phyloP scores from a whole-genome alignment of 768 basidiomycete species.

The Mrakia hoshinonis region DNA sequence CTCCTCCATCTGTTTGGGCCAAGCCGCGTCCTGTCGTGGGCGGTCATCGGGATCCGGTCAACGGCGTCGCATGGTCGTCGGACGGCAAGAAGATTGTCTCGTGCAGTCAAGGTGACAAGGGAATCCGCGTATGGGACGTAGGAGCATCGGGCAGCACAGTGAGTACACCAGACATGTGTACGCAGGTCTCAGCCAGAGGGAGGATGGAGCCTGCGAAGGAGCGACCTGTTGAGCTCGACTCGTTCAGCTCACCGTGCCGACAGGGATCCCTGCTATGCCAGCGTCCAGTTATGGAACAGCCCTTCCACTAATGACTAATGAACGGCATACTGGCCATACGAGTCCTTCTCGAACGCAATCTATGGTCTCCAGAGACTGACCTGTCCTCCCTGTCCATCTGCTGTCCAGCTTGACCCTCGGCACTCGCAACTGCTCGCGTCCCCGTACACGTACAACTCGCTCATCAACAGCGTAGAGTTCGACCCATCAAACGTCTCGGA shows the following conservation, averaged over 20 bases:
- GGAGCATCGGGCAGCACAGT: slow-evolving; percentile 1
- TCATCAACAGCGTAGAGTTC: slow-evolving; percentile 16
- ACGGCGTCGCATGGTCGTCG: slow-evolving; percentile 15
- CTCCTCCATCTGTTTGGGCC: not conserved
- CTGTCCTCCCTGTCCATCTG: not conserved
- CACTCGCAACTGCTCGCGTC: slow-evolving; percentile 8
- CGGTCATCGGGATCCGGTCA: slow-evolving; percentile 23
- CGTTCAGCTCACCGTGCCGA: not conserved
- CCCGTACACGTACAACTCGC: slow-evolving; percentile 11
- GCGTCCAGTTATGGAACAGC: no score
- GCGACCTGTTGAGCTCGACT: not conserved
- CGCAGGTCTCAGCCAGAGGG: not conserved
- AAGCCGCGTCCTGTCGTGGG: slow-evolving; percentile 4
- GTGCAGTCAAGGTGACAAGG: slow-evolving; percentile 3
- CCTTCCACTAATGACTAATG: no score
- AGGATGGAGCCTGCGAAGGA: not conserved
- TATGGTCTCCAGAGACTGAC: no score
- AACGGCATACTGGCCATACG: no score
- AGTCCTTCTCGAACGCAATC: no score
- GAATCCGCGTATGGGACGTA: slow-evolving; percentile 22
- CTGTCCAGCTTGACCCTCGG: slow-evolving; percentile 9
- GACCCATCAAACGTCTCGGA: slow-evolving; percentile 10
- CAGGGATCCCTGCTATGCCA: no score
- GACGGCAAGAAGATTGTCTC: slow-evolving; percentile 21
- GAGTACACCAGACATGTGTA: not conserved